These are phyloP conservation scores for Arthroderma sp. DNA, from an alignment of 2,329 filamentous ascomycete genomes.

Conservation along the genomic window DNA sequence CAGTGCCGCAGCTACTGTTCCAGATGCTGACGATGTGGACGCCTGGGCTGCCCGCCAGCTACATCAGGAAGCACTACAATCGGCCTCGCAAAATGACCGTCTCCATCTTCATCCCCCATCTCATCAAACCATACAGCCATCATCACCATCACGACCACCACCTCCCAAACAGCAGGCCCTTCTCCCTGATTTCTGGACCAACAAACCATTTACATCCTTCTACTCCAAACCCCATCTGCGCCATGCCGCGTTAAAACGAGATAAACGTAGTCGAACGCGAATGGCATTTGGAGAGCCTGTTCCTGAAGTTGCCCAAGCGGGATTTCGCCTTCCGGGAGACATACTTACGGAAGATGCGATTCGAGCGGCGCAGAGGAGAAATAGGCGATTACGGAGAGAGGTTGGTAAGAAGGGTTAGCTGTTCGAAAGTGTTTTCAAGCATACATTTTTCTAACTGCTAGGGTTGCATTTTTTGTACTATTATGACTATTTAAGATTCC, in stretches of 20 bases:
- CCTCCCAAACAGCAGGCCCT: conserved; percentile 3
- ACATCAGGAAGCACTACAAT: conserved; percentile 48
- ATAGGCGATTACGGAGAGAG: conserved; percentile 22
- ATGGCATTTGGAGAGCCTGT: conserved; percentile 72
- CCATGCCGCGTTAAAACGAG: conserved; percentile 61
- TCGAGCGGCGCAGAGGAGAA: conserved; percentile 26
- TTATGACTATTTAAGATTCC: no score
- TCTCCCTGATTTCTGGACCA: conserved; percentile 14
- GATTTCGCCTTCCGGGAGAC: conserved; percentile 64
- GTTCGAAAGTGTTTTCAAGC: no score
- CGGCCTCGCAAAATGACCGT: conserved; percentile 1
- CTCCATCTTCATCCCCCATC: neutral
- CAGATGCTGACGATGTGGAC: conserved; percentile 57
- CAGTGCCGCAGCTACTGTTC: conserved; percentile 35
- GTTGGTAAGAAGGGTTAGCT: conserved; percentile 4
- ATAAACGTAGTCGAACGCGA: conserved; percentile 55
- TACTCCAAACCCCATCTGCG: conserved; percentile 69
- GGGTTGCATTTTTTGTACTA: no score
- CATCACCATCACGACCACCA: neutral
- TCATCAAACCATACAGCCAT: conserved; percentile 9
- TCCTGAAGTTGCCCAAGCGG: conserved; percentile 55
- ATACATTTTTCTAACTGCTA: no score
- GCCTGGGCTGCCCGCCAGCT: conserved; percentile 61
- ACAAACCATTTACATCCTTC: conserved; percentile 69
- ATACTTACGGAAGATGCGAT: conserved; percentile 33